Percentiles rank a stretch among this genome's conserved stretches.
Evolutionary conservation across 495 filamentous ascomycete genomes (phyloP).

Genomic region (Friedmanniomyces simplex): DNA sequence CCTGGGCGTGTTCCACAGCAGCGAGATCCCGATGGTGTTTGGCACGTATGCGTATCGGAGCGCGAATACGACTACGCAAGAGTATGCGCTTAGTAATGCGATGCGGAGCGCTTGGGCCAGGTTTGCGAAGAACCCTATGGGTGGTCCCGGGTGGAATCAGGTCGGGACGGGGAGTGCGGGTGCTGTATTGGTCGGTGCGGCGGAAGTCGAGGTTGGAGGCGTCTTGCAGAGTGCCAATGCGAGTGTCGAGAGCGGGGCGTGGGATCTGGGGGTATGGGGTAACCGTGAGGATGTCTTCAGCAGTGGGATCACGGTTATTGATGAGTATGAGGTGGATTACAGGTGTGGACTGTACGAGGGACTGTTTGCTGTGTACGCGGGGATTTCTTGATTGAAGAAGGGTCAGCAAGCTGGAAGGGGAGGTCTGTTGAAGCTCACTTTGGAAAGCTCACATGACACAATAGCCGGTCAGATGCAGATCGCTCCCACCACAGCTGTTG

Average conservation of each 20-base stretch:
- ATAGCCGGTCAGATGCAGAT: too few species aligned
- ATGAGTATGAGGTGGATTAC: constrained; percentile 17
- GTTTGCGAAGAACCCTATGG: constrained; percentile 26
- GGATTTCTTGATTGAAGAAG: background rate
- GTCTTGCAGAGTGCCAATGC: constrained; percentile 25
- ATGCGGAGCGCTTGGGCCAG: constrained; percentile 23
- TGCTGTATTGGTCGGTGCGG: constrained; percentile 24
- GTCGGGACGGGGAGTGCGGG: constrained; percentile 24
- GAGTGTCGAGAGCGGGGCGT: constrained; percentile 19
- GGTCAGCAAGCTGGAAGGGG: too few species aligned
- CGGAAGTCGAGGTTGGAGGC: constrained; percentile 1
- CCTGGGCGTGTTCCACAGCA: constrained; percentile 20
- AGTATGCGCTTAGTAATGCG: constrained; percentile 18
- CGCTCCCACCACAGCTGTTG: too few species aligned
- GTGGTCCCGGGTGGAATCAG: constrained; percentile 25
- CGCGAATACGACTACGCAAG: constrained; percentile 21
- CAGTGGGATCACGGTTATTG: constrained; percentile 21
- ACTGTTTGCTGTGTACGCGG: constrained; percentile 11
- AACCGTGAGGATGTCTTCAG: constrained; percentile 5
- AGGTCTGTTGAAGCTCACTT: background rate
- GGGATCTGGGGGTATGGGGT: constrained; percentile 19
- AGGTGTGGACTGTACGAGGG: constrained; percentile 15
- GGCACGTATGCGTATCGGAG: constrained; percentile 13
- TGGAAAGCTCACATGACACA: background rate
- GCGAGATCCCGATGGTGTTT: constrained; percentile 23